phyloP scores from a whole-genome alignment of 164 flowering plant species.

The Hamamelis virginiana region DNA sequence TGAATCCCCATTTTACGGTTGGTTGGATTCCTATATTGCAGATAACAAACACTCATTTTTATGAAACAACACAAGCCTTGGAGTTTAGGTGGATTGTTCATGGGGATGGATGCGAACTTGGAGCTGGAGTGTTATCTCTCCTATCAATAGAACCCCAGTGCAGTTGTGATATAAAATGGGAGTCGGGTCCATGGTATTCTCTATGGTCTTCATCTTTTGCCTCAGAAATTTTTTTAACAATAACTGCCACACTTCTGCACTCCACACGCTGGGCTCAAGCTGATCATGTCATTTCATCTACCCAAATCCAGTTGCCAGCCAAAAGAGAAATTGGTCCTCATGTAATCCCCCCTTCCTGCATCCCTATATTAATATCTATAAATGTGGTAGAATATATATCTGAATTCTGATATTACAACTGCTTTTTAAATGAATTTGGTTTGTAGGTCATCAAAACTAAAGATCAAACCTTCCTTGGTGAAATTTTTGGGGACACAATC shows the following conservation, averaged over 20 bases:
- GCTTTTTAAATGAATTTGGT: slow-evolving; percentile 4
- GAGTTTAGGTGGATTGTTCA: slow-evolving; percentile 63
- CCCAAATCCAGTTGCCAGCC: slow-evolving; percentile 67
- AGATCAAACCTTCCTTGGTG: slow-evolving; percentile 36
- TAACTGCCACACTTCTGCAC: slow-evolving; percentile 51
- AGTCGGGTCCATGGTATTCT: slow-evolving; percentile 74
- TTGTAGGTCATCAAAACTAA: slow-evolving; percentile 53
- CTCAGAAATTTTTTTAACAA: slow-evolving; percentile 64
- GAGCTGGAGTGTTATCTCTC: slow-evolving; percentile 60
- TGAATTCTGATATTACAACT: slow-evolving; percentile 6
- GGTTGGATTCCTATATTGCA: slow-evolving; percentile 30
- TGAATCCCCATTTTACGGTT: neutral
- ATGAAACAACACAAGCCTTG: slow-evolving; percentile 55
- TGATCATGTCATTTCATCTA: slow-evolving; percentile 76
- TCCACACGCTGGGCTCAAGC: slow-evolving; percentile 79
- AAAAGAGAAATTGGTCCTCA: slow-evolving; percentile 43
- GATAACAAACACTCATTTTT: slow-evolving; percentile 69
- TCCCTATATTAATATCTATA: neutral
- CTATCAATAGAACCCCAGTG: slow-evolving; percentile 68
- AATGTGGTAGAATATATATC: too few species aligned
- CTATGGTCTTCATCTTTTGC: slow-evolving; percentile 54
- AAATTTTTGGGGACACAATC: slow-evolving; percentile 47
- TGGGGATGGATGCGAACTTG: slow-evolving; percentile 81
- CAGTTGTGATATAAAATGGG: slow-evolving; percentile 51
- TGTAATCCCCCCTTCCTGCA: slow-evolving; percentile 36